phyloP scores from a whole-genome alignment of 257 asterid genomes.

The Fraxinus cuspidata region DNA sequence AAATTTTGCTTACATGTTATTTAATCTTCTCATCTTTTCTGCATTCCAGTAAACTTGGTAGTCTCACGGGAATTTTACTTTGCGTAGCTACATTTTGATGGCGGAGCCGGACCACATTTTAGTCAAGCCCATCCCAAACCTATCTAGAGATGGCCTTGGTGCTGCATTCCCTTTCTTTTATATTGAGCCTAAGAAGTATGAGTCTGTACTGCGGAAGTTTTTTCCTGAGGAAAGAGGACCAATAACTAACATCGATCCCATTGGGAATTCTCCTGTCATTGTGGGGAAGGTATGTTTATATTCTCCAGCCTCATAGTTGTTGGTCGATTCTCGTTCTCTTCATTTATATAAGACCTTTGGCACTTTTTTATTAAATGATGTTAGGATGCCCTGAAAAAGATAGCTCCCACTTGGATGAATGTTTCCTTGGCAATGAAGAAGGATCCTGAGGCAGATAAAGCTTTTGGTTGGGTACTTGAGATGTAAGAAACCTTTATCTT shows the following conservation, averaged over 20 bases:
- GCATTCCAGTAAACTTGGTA: background rate
- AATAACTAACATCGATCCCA: constrained; percentile 82
- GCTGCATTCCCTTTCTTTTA: constrained; percentile 96
- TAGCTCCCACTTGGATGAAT: constrained; percentile 99
- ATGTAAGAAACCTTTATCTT: constrained; percentile 49
- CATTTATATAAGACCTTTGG: constrained; percentile 13
- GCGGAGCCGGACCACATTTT: constrained; percentile 93
- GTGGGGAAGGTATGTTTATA: constrained; percentile 64
- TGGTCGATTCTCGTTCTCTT: constrained; percentile 15
- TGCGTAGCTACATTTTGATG: constrained; percentile 84
- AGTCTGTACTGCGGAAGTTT: constrained; percentile 67
- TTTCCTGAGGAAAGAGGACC: constrained; percentile 78
- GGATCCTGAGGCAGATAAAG: constrained; percentile 89
- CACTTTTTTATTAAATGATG: constrained; percentile 21
- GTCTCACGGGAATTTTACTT: background rate
- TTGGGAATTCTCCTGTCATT: constrained; percentile 95
- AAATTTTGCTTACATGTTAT: background rate
- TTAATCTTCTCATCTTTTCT: background rate
- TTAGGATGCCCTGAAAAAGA: constrained; percentile 69
- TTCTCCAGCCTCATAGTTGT: background rate
- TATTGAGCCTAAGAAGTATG: constrained; percentile 84
- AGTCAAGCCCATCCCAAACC: constrained; percentile 90
- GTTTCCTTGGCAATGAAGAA: constrained; percentile 92
- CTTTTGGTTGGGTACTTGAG: constrained; percentile 99
- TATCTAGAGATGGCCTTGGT: constrained; percentile 66